phyloP scores from a whole-genome alignment of 2,329 filamentous ascomycete genomes.

The Hypomyces perniciosus region DNA sequence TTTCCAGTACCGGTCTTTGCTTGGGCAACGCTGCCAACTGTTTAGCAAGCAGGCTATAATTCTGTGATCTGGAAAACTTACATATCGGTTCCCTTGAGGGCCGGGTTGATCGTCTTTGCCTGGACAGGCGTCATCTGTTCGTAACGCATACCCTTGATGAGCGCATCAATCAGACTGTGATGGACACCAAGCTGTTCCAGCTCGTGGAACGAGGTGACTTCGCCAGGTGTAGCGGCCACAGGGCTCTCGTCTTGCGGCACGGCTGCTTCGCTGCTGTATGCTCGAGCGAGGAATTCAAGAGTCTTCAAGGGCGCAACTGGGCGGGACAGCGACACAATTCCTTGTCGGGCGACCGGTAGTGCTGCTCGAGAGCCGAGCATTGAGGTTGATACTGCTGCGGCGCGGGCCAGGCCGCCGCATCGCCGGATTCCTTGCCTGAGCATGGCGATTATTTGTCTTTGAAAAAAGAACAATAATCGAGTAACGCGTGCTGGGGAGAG shows the following conservation, averaged over 20 bases:
- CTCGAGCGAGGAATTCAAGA: constrained; percentile 22
- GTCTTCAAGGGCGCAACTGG: constrained; percentile 16
- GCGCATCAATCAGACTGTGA: constrained; percentile 56
- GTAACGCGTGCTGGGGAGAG: background rate
- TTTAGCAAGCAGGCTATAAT: background rate
- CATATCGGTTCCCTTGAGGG: constrained; percentile 76
- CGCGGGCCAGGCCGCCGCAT: constrained; percentile 32
- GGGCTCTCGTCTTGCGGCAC: constrained; percentile 20
- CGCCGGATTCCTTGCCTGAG: constrained; percentile 34
- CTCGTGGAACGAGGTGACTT: constrained; percentile 38
- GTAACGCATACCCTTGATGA: constrained; percentile 69
- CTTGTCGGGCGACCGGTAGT: constrained; percentile 20
- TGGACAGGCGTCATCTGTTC: constrained; percentile 92
- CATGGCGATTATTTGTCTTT: constrained; percentile 19
- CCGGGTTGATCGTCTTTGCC: constrained; percentile 71
- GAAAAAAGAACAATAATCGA: background rate
- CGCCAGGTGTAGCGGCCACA: constrained; percentile 12
- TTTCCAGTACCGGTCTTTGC: constrained; percentile 97
- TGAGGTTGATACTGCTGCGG: constrained; percentile 23
- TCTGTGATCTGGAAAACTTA: constrained; percentile 39
- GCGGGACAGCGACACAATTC: constrained; percentile 16
- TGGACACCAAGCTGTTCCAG: constrained; percentile 50
- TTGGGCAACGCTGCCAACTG: constrained; percentile 66
- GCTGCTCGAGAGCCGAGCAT: constrained; percentile 23
- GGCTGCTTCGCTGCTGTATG: constrained; percentile 36